Conservation (phyloP, 2,329 filamentous ascomycete species). For the Rutstroemia sp. region DNA sequence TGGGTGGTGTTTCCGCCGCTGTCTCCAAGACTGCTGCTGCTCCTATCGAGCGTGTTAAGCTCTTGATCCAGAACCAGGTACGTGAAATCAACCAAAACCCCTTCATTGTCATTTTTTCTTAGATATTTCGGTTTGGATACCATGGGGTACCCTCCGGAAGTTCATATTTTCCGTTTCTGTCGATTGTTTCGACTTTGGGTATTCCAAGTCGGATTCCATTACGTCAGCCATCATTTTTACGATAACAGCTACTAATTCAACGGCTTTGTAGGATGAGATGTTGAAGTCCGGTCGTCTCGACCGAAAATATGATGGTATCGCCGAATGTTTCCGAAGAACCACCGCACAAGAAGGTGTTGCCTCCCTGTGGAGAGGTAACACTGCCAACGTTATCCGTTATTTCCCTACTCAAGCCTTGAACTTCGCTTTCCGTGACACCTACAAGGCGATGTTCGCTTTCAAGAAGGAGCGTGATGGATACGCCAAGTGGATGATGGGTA, state of each 20-base stretch:
- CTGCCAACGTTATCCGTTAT: constrained; percentile 99
- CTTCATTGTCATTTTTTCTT: constrained; percentile 3
- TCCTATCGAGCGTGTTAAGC: constrained; percentile 99
- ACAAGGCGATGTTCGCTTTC: constrained; percentile 99
- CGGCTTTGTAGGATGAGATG: constrained; percentile 84
- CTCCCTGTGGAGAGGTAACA: constrained; percentile 99
- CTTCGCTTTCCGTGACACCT: constrained; percentile 99
- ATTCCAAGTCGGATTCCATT: neutral
- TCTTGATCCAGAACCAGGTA: constrained; percentile 99
- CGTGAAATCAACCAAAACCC: constrained; percentile 33
- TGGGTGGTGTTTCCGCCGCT: constrained; percentile 99
- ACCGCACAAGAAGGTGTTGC: constrained; percentile 85
- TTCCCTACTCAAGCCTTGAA: constrained; percentile 99
- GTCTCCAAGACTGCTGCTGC: constrained; percentile 99
- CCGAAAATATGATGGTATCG: constrained; percentile 91
- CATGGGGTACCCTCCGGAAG: neutral
- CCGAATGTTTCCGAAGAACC: constrained; percentile 93
- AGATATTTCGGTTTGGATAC: constrained; percentile 16
- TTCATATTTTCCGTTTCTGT: neutral
- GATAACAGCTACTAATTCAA: constrained; percentile 14
- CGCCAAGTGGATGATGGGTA: constrained; percentile 97
- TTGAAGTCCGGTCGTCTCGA: constrained; percentile 96
- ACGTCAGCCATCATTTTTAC: neutral
- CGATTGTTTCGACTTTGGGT: neutral
- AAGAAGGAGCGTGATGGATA: constrained; percentile 99